Percentiles rank a stretch among this genome's conserved stretches.
Evolutionary conservation across 2,329 filamentous ascomycete genomes (phyloP).

Genomic region (Aciculosporium take): DNA sequence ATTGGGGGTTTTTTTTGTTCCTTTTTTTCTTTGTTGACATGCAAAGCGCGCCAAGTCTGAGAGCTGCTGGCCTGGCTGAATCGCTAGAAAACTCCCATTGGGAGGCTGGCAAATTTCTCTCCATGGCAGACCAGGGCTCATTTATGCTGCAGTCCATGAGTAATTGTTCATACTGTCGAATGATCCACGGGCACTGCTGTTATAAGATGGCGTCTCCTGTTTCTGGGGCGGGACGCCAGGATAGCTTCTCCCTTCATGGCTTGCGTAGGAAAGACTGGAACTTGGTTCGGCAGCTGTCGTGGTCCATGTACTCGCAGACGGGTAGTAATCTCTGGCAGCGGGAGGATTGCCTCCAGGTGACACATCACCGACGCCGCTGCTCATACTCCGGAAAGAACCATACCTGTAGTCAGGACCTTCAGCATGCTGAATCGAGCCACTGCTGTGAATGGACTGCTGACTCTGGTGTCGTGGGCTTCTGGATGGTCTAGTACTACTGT

Average conservation of each 20-base stretch:
- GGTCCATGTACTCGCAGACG: slow-evolving; percentile 36
- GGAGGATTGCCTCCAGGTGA: slow-evolving; percentile 16
- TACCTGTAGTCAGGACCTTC: slow-evolving; percentile 44
- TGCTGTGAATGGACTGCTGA: slow-evolving; percentile 39
- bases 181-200: slow-evolving; percentile 25
- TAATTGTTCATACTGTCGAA: slow-evolving; percentile 40
- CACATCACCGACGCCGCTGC: slow-evolving; percentile 17
- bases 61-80: not conserved
- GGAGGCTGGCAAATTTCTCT: not conserved
- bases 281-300: slow-evolving; percentile 33
- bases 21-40: no score
- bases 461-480: slow-evolving; percentile 42
- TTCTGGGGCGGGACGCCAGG: slow-evolving; percentile 16
- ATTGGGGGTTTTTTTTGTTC: no score
- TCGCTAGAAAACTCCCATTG: not conserved
- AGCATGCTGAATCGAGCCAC: slow-evolving; percentile 30
- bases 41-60: not conserved
- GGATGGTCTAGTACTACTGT: slow-evolving; percentile 35
- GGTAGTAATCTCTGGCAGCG: slow-evolving; percentile 37
- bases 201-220: slow-evolving; percentile 27
- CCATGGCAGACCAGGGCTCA: not conserved
- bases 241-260: slow-evolving; percentile 22
- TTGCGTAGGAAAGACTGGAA: slow-evolving; percentile 30
- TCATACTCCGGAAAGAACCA: slow-evolving; percentile 25
- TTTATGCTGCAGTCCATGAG: slow-evolving; percentile 39